A percentile compares a stretch with the other conserved stretches of the same genome.
phyloP scores from a whole-genome alignment of 1,284 basidiomycete genomes.

The Sphagnurus paluster region DNA sequence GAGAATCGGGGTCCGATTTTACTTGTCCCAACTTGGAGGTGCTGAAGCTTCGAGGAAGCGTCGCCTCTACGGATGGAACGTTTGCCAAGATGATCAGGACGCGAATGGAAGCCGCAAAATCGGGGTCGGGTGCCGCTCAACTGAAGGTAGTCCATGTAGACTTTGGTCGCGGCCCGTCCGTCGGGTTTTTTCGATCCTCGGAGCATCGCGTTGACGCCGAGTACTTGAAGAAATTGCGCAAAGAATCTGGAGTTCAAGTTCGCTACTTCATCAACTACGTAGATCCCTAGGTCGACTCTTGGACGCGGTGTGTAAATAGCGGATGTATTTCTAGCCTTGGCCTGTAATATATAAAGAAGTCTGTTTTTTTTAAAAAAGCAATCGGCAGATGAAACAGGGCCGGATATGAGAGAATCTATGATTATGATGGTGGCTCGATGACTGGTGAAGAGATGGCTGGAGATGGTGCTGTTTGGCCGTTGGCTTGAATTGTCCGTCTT shows the following conservation, averaged over 20 bases:
- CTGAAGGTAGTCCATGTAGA: conserved; percentile 2
- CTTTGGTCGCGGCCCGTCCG: not conserved
- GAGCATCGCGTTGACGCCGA: not conserved
- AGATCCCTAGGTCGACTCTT: too few relatives aligned
- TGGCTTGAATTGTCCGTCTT: conserved; percentile 6
- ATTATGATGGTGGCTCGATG: too few relatives aligned
- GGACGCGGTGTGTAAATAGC: too few relatives aligned
- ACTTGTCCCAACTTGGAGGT: not conserved
- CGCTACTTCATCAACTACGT: too few relatives aligned
- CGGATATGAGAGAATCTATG: too few relatives aligned
- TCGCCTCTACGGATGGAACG: not conserved
- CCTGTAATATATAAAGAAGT: too few relatives aligned
- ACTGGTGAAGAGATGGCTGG: not conserved
- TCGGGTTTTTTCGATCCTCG: not conserved
- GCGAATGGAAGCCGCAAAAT: not conserved
- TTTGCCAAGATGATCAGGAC: not conserved
- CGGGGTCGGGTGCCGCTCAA: not conserved
- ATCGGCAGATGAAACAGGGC: too few relatives aligned
- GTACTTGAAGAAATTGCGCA: not conserved
- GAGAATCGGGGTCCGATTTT: not conserved
- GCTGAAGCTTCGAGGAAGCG: too few relatives aligned
- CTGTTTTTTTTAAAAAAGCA: too few relatives aligned
- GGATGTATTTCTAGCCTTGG: too few relatives aligned
- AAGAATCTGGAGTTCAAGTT: not conserved
- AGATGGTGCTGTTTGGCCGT: conserved; percentile 18